These are phyloP conservation scores for Fusarium mundagurra DNA, from an alignment of 2,329 filamentous ascomycete species.

Conservation along the genomic window DNA sequence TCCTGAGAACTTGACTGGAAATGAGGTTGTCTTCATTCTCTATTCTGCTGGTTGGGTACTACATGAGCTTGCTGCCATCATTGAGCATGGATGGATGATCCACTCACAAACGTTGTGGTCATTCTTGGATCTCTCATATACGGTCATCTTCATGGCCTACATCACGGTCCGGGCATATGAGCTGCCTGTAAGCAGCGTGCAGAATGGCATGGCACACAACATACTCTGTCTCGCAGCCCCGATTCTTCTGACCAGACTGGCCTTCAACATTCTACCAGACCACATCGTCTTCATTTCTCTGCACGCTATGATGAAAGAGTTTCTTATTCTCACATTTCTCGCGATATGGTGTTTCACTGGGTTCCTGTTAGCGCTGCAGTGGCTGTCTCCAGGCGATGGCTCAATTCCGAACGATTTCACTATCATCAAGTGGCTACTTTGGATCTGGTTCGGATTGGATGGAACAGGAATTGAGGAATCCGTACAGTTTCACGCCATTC, in stretches of 20 bases:
- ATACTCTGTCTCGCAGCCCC: constrained; percentile 72
- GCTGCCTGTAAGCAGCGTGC: constrained; percentile 53
- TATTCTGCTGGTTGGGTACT: constrained; percentile 74
- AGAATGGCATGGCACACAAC: constrained; percentile 65
- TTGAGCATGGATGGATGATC: constrained; percentile 72
- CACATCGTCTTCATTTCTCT: constrained; percentile 79
- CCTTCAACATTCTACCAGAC: constrained; percentile 77
- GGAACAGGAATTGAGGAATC: constrained; percentile 61
- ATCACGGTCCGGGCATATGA: constrained; percentile 66
- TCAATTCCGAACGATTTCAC: constrained; percentile 53
- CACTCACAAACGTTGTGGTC: constrained; percentile 79
- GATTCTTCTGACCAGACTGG: constrained; percentile 72
- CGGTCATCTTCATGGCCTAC: constrained; percentile 68
- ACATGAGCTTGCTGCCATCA: constrained; percentile 70
- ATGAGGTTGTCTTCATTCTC: constrained; percentile 68
- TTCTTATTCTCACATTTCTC: constrained; percentile 70
- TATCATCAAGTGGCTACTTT: constrained; percentile 78
- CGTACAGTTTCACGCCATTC: constrained; percentile 69
- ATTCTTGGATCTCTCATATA: constrained; percentile 76
- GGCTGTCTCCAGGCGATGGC: constrained; percentile 57
- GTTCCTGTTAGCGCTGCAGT: constrained; percentile 73
- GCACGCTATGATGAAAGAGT: constrained; percentile 77
- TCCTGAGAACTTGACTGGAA: constrained; percentile 50
- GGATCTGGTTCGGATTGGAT: constrained; percentile 81
- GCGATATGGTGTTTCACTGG: constrained; percentile 74